Conservation (phyloP, 2,329 filamentous ascomycete species). For the Samsoniella hepiali region DNA sequence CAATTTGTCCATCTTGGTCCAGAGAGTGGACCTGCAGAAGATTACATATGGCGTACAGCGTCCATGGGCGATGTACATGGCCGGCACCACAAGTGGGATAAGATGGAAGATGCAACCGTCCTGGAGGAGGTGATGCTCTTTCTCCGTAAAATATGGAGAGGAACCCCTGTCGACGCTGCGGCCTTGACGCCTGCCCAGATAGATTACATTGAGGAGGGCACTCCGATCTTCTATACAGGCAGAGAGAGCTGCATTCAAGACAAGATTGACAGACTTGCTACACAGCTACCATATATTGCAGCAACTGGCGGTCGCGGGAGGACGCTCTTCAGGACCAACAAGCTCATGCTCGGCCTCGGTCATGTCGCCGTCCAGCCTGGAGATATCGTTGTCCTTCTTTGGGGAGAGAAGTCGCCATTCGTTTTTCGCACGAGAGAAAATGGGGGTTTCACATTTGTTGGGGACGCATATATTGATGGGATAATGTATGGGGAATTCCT, state of each 20-base stretch:
- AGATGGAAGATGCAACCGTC: neutral
- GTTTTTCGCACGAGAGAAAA: slow-evolving; percentile 13
- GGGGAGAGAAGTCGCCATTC: slow-evolving; percentile 20
- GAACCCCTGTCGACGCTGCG: neutral
- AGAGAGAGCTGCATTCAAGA: slow-evolving; percentile 1
- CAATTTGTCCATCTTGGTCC: neutral
- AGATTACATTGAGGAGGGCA: neutral
- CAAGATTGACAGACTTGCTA: slow-evolving; percentile 3
- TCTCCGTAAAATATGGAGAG: neutral
- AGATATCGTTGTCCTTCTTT: slow-evolving; percentile 21
- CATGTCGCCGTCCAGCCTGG: slow-evolving; percentile 16
- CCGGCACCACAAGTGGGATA: neutral
- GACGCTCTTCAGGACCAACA: slow-evolving; percentile 24
- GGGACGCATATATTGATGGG: slow-evolving; percentile 24
- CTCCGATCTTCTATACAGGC: slow-evolving; percentile 1
- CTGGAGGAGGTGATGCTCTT: slow-evolving; percentile 2
- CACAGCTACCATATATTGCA: neutral
- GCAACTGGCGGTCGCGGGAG: neutral
- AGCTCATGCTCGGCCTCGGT: slow-evolving; percentile 21
- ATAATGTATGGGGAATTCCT: slow-evolving; percentile 25
- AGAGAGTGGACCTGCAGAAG: slow-evolving; percentile 1
- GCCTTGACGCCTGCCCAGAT: neutral
- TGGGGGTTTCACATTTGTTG: slow-evolving; percentile 19
- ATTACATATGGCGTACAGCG: neutral
- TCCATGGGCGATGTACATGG: neutral